A percentile compares a stretch with the other conserved stretches of the same genome.
phyloP scores from a whole-genome alignment of 345 rosid species.

The Orychophragmus violaceus region DNA sequence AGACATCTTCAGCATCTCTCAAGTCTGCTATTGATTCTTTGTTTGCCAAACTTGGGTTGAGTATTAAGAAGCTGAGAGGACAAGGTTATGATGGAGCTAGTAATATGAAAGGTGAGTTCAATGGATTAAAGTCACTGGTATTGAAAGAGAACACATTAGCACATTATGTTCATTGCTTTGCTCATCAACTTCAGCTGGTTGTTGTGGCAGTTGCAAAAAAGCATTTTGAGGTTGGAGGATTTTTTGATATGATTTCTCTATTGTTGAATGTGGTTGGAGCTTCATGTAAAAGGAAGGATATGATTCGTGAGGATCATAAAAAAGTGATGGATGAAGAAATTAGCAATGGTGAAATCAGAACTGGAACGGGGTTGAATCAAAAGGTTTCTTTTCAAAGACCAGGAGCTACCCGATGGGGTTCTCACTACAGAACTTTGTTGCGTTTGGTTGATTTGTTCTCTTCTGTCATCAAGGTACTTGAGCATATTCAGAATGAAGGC shows the following conservation, averaged over 20 bases:
- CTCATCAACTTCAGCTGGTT: background rate
- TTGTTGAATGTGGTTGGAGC: background rate
- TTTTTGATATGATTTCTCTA: background rate
- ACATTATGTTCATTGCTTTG: too few relatives aligned
- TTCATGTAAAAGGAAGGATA: background rate
- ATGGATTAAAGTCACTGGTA: too few relatives aligned
- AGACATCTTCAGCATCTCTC: too few relatives aligned
- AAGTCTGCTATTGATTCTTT: too few relatives aligned
- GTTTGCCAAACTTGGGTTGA: too few relatives aligned
- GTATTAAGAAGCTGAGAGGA: too few relatives aligned
- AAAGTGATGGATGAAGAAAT: too few relatives aligned
- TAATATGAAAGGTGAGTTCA: background rate
- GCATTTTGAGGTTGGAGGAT: background rate
- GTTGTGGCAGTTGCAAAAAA: background rate
- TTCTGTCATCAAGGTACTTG: too few relatives aligned
- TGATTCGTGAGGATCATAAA: too few relatives aligned
- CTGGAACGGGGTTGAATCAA: background rate
- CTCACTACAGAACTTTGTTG: background rate
- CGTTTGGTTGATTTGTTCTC: background rate
- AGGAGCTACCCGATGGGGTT: too few relatives aligned
- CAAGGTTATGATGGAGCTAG: background rate
- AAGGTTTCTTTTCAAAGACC: background rate
- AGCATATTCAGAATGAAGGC: too few relatives aligned
- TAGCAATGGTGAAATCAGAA: background rate
- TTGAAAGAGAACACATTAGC: background rate